A percentile compares a stretch with the other conserved stretches of the same genome.
These are phyloP conservation scores for Populus hybrid DNA, from an alignment of 441 rosid genomes.

Conservation along the genomic window DNA sequence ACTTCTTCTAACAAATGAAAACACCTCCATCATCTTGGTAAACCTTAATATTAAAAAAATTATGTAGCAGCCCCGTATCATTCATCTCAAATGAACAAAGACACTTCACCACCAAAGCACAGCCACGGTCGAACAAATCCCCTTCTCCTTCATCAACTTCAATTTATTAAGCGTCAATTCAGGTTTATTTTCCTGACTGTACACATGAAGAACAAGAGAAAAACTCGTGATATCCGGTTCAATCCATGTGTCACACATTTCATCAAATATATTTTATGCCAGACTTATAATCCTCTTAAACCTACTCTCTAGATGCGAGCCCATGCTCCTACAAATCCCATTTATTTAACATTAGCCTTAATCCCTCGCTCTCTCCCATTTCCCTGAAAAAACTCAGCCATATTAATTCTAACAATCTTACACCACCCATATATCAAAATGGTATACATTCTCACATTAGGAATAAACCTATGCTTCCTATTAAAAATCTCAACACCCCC, in stretches of 20 bases:
- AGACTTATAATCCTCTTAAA: constrained; percentile 53
- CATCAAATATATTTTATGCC: constrained; percentile 79
- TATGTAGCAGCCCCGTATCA: too few species aligned
- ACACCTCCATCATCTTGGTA: constrained; percentile 9
- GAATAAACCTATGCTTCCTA: constrained; percentile 38
- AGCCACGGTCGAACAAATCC: constrained; percentile 55
- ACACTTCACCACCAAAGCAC: constrained; percentile 78
- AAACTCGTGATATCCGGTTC: constrained; percentile 81
- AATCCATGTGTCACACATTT: constrained; percentile 71
- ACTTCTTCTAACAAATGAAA: too few species aligned
- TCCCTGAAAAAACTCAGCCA: constrained; percentile 69
- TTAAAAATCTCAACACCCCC: constrained; percentile 63
- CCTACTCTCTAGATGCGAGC: constrained; percentile 65
- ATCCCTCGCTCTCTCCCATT: constrained; percentile 51
- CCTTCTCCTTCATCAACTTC: constrained; percentile 60
- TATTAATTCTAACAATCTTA: constrained; percentile 63
- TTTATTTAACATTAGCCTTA: constrained; percentile 71
- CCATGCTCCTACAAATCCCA: constrained; percentile 80
- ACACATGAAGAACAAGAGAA: constrained; percentile 73
- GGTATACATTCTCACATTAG: constrained; percentile 52
- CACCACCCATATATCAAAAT: constrained; percentile 80
- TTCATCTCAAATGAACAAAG: constrained; percentile 12
- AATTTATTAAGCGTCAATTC: constrained; percentile 67
- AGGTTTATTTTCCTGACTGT: constrained; percentile 81
- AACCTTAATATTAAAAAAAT: neutral